Evolutionary conservation across 441 rosid genomes (phyloP), one percentile per base, ranked within the genome.

Genomic region (Codiaeum variegatum): DNA sequence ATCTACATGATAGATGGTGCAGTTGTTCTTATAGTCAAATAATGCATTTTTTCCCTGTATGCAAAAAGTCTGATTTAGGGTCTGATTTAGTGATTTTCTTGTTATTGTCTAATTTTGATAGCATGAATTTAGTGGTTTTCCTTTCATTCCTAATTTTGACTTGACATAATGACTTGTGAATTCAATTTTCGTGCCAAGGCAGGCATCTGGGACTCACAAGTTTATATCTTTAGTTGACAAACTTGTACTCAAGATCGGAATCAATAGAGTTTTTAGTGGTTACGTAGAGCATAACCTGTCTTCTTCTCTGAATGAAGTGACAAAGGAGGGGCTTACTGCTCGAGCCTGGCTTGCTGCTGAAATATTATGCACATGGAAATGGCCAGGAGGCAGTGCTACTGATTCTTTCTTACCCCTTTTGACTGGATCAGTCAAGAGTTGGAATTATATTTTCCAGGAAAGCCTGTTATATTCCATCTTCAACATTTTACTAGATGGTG

Each of bases 331-430:
- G 51, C 73, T 74, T 73, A 71, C 78, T 78, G 64, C 84, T 80
- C 90, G 88, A 74, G 90, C 93, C 75, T 95, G 99, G 99, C 82
- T 95, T 85, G 93, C 86, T 70, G 94, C 91, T 76, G 99, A 91
- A 83, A 81, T 95, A 58, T 80, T 95, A 67, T 93, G 97, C 87
- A 87, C 91, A 31, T 95, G 99, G 98, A 84, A 89, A 81, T 91
- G 99, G 99, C 87, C 90, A 56, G 98, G 97, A 56, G 96, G 99
- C 75, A 81, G 81, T 83, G 92, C 88, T 72, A 61, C 81, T 55
- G 73, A 82, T 79, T 86, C 94, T 71, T 95, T 95, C 81, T 77
- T 95, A 72, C 98, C 98, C 72, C 72, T 71, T 18, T 74, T 95
- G 75, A 79, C 81, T 81, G 77, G 82, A 42, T 86, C 78, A 86